Conservation (phyloP, 345 rosid genomes). For the Aquilaria malaccensis region DNA sequence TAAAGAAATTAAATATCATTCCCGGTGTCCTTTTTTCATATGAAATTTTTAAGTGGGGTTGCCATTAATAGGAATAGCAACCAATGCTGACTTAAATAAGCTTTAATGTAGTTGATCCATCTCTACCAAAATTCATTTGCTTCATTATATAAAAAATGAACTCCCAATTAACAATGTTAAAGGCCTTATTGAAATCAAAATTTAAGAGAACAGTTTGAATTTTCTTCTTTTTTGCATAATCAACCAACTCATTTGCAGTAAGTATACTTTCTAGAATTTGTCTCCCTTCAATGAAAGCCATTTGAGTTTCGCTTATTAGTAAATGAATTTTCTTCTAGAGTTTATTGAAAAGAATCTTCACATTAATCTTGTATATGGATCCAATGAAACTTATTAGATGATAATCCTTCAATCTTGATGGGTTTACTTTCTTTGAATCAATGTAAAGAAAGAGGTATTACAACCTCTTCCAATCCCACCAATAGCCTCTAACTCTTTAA, state of each 20-base stretch:
- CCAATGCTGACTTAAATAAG: background rate
- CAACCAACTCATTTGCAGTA: background rate
- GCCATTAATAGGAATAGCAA: background rate
- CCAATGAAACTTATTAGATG: background rate
- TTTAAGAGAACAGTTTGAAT: background rate
- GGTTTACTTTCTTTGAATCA: background rate
- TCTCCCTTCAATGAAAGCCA: background rate
- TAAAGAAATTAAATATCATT: background rate
- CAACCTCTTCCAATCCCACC: background rate
- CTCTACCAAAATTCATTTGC: background rate
- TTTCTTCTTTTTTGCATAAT: background rate
- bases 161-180: background rate
- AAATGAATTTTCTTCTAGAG: background rate
- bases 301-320: background rate
- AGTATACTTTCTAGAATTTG: background rate
- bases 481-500: background rate
- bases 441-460: background rate
- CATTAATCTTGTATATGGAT: no score
- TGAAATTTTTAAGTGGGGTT: background rate
- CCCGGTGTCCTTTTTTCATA: background rate
- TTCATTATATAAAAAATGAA: background rate
- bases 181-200: background rate
- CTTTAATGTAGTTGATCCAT: background rate
- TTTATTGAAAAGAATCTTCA: no score
- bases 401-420: background rate